phyloP scores from a whole-genome alignment of 2,329 filamentous ascomycete species.

The Colletotrichum costaricense region DNA sequence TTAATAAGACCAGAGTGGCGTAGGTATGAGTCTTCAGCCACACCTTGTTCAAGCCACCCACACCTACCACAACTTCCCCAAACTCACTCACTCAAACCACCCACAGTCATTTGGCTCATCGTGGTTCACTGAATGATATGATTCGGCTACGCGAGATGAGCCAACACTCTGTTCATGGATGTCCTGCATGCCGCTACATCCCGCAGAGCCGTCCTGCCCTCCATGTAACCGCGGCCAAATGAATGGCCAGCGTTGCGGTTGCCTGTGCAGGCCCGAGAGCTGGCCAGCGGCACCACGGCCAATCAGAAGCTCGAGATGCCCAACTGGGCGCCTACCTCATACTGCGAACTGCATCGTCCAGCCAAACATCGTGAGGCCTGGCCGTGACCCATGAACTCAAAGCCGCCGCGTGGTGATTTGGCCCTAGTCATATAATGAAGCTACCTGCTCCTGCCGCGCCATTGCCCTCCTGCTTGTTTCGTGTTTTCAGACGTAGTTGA shows the following conservation, averaged over 20 bases:
- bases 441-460: constrained; percentile 28
- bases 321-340: constrained; percentile 37
- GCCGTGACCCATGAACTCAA: constrained; percentile 27
- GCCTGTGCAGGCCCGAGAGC: constrained; percentile 31
- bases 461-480: constrained; percentile 28
- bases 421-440: constrained; percentile 35
- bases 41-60: neutral
- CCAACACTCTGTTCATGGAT: neutral
- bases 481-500: constrained; percentile 23
- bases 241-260: constrained; percentile 30
- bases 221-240: constrained; percentile 26
- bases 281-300: constrained; percentile 34
- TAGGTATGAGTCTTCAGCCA: neutral
- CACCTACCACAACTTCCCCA: neutral
- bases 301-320: constrained; percentile 26
- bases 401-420: constrained; percentile 18
- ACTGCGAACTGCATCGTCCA: constrained; percentile 33
- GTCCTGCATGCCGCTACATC: constrained; percentile 1
- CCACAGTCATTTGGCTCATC: neutral
- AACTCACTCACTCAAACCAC: neutral
- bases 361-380: constrained; percentile 34
- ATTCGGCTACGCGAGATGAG: constrained; percentile 23
- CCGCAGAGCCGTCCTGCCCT: constrained; percentile 10
- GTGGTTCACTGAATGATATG: neutral
- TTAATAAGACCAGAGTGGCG: neutral